Evolutionary conservation across 2,329 filamentous ascomycete species (phyloP).

Genomic region (Alternaria gansuensis): DNA sequence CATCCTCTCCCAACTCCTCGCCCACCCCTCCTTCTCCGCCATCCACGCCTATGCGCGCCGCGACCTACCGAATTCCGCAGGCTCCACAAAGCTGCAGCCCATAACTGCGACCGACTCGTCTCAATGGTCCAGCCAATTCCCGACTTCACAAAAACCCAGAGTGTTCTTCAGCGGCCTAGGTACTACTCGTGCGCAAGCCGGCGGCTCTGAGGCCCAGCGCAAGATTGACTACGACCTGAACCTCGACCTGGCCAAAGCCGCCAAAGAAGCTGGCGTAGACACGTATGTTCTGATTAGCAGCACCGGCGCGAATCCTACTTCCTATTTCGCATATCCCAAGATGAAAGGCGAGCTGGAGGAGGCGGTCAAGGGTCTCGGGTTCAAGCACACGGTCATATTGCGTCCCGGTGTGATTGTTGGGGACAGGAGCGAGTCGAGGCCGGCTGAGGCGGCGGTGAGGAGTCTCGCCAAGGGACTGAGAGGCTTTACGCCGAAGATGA

Average conservation of each 20-base stretch:
- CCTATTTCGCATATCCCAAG: slow-evolving; percentile 64
- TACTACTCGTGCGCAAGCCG: slow-evolving; percentile 79
- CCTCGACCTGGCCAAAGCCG: slow-evolving; percentile 76
- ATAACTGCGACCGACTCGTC: slow-evolving; percentile 71
- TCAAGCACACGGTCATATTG: slow-evolving; percentile 79
- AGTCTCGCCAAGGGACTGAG: slow-evolving; percentile 66
- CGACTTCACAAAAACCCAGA: slow-evolving; percentile 67
- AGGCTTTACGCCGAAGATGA: slow-evolving; percentile 54
- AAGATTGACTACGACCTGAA: slow-evolving; percentile 91
- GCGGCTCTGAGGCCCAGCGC: slow-evolving; percentile 80
- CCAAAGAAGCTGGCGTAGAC: slow-evolving; percentile 74
- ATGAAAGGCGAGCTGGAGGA: slow-evolving; percentile 94
- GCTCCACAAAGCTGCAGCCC: slow-evolving; percentile 70
- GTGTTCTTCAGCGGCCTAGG: slow-evolving; percentile 81
- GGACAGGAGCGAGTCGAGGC: slow-evolving; percentile 68
- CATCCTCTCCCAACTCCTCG: slow-evolving; percentile 73
- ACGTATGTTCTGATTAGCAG: slow-evolving; percentile 82
- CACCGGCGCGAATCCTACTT: slow-evolving; percentile 59
- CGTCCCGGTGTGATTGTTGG: slow-evolving; percentile 81
- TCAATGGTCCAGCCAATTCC: slow-evolving; percentile 70
- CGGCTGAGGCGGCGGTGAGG: slow-evolving; percentile 66
- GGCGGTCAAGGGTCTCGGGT: slow-evolving; percentile 72
- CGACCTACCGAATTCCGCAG: slow-evolving; percentile 60
- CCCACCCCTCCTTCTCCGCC: slow-evolving; percentile 61
- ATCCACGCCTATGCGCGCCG: slow-evolving; percentile 74